These are phyloP conservation scores for Ogataea ganodermae DNA, from an alignment of 805 yeast genomes.

Conservation along the genomic window DNA sequence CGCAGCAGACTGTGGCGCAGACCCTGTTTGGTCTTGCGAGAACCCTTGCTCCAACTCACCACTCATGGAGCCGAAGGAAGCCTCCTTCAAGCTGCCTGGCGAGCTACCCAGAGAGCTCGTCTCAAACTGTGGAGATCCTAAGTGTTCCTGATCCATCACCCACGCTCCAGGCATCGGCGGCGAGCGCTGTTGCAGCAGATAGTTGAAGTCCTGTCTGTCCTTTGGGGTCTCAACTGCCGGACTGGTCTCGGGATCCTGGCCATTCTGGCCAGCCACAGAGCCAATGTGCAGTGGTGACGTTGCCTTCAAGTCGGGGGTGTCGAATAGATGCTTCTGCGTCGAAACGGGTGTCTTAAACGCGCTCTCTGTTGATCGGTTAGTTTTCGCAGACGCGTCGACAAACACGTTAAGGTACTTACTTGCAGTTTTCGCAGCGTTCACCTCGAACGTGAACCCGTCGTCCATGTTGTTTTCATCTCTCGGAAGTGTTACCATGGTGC, in stretches of 20 bases:
- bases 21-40: too few relatives aligned
- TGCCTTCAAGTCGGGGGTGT: slow-evolving; percentile 26
- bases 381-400: slow-evolving; percentile 12
- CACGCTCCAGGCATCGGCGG: slow-evolving; percentile 34
- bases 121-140: slow-evolving; percentile 11
- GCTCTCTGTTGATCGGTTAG: slow-evolving; percentile 1
- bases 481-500: slow-evolving; percentile 6
- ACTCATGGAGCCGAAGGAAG: slow-evolving; percentile 15
- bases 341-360: slow-evolving; percentile 16
- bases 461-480: slow-evolving; percentile 7
- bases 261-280: background rate
- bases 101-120: background rate
- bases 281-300: slow-evolving; percentile 31
- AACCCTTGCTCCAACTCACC: slow-evolving; percentile 21
- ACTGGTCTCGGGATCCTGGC: background rate
- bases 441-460: slow-evolving; percentile 21
- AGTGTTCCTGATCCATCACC: slow-evolving; percentile 22
- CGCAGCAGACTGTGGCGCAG: background rate
- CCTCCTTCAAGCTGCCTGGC: slow-evolving; percentile 10
- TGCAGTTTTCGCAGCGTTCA: background rate
- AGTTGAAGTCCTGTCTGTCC: slow-evolving; percentile 28
- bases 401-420: background rate
- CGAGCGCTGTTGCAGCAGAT: slow-evolving; percentile 28
- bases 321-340: slow-evolving; percentile 1
- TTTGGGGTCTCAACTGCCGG: slow-evolving; percentile 13